Evolutionary conservation across 1,284 basidiomycete genomes (phyloP), one percentile per base, ranked within the genome.

Genomic region (Amylostereum areolatum): DNA sequence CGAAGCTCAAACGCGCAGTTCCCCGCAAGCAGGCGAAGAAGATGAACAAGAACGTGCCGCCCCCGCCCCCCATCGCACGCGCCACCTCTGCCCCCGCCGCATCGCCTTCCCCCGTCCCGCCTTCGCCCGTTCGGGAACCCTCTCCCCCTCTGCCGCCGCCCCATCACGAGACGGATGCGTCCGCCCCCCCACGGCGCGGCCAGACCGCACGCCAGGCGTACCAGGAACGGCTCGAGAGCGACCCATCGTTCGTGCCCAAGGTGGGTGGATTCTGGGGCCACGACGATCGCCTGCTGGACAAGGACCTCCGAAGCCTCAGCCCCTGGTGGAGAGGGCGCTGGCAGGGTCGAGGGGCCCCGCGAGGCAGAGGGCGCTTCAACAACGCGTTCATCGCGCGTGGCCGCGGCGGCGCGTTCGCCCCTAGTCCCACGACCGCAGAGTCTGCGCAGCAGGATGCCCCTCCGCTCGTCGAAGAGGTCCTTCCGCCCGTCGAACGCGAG

Each of bases 251-350:
- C 61, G 85, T 90, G 30, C 92, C 92, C 25, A 85, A 81, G 28
- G 86, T 92, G 10, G 92, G 92, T 52, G 84, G 85, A 54, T 95
- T 94, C 61, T 95, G 90, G 91, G 85, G 88, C 6, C 92, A 94
- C 61, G 92, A 94, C 63, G 90, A 94, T 64, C 83, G 92, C 44
- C 69, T 85, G 54, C 68, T 85, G 64, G 88, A 82, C 68, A 88
- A 83, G 69, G 81, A 84, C 56, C 66, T 87, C 46, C 78, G 84
- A 51, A 85, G 81, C 65, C 68, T 89, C 51, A 89, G 83, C 70
- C 82, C 76, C 6, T 92, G 86, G 89, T 87, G 88, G 89, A 74
- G 86, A 55, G 88, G 82, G 40, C 78, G 78, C 51, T 85, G 87
- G 83, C 78, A 85, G 59, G 77, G 79, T 42, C 75, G 83, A 12